Evolutionary conservation across 179 eudicot genomes (phyloP).

Genomic region (Drosera spatulata): DNA sequence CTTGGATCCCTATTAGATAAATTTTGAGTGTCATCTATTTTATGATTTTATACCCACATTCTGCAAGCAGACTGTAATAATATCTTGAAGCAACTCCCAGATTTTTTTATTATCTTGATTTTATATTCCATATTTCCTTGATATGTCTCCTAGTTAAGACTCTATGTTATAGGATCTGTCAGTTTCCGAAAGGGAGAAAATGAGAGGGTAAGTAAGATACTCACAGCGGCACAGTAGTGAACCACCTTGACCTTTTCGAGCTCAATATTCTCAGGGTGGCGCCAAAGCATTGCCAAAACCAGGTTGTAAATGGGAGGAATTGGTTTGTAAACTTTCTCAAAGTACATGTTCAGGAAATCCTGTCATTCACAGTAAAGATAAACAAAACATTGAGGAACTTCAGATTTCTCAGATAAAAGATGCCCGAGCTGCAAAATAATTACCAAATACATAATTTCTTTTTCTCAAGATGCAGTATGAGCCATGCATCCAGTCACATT

Average conservation of each 20-base stretch:
- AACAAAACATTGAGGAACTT: neutral
- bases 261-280: slow-evolving; percentile 75
- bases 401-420: neutral
- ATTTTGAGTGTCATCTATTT: neutral
- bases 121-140: neutral
- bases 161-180: neutral
- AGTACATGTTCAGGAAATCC: slow-evolving; percentile 69
- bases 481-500: too few species aligned
- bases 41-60: neutral
- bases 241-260: slow-evolving; percentile 56
- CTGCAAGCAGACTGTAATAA: neutral
- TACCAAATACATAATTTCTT: too few species aligned
- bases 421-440: neutral
- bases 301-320: slow-evolving; percentile 53
- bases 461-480: too few species aligned
- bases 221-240: slow-evolving; percentile 58
- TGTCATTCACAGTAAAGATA: slow-evolving; percentile 5
- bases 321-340: slow-evolving; percentile 47
- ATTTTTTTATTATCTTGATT: neutral
- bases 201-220: neutral
- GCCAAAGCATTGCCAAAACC: slow-evolving; percentile 65
- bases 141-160: neutral
- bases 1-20: slow-evolving; percentile 29
- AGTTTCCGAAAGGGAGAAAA: neutral
- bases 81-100: neutral